Conservation (phyloP, 441 rosid genomes). For the Theobroma grandiflorum region DNA sequence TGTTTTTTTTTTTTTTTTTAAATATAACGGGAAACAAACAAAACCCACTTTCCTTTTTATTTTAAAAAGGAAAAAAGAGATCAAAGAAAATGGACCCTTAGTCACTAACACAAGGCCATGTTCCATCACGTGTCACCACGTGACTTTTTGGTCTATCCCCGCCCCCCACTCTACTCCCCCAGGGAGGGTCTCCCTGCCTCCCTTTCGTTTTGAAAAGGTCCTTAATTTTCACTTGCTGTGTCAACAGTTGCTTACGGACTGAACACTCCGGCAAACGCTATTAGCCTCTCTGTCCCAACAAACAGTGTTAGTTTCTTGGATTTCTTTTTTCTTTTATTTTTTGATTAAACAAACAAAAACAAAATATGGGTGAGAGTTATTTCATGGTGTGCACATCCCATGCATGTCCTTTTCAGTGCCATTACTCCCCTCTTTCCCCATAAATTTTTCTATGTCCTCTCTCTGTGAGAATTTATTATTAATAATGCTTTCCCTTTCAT, state of each 20-base stretch:
- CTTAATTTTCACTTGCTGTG: background rate
- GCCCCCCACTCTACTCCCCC: background rate
- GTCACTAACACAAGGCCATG: background rate
- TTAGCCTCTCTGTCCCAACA: background rate
- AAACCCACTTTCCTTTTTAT: background rate
- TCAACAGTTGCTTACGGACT: background rate
- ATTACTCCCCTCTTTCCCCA: slow-evolving; percentile 50
- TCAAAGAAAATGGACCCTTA: background rate
- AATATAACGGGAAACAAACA: background rate
- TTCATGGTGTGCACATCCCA: slow-evolving; percentile 38
- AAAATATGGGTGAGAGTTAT: slow-evolving; percentile 32
- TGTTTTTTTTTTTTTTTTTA: background rate
- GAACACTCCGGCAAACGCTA: background rate
- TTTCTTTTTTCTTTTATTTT: slow-evolving; percentile 11
- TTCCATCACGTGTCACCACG: background rate
- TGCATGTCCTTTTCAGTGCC: slow-evolving; percentile 47
- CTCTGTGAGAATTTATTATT: slow-evolving; percentile 43
- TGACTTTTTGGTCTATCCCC: background rate
- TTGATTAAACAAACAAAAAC: slow-evolving; percentile 20
- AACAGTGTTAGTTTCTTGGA: background rate
- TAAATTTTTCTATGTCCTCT: slow-evolving; percentile 35
- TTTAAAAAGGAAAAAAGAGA: background rate
- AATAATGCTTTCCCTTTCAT: slow-evolving; percentile 55
- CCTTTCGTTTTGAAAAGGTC: background rate
- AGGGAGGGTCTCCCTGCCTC: no score